A percentile compares a stretch with the other conserved stretches of the same genome.
These are phyloP conservation scores for Lineolata rhizophorae DNA, from an alignment of 495 filamentous ascomycete species.

Conservation along the genomic window DNA sequence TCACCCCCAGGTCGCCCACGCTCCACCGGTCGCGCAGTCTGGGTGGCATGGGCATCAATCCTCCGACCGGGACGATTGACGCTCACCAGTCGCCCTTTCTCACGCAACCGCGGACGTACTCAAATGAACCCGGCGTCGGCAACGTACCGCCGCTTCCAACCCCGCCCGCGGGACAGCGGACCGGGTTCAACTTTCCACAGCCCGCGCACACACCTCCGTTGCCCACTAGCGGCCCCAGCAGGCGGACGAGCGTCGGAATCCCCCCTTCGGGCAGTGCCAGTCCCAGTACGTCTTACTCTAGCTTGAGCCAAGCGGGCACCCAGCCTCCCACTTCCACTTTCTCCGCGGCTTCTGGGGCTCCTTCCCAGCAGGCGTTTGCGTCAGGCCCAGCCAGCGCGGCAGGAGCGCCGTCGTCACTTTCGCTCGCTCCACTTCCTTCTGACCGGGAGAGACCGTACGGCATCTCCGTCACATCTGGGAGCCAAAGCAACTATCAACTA, in stretches of 20 bases:
- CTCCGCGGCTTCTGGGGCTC: too few species aligned
- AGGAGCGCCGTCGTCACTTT: too few species aligned
- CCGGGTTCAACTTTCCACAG: constrained; percentile 7
- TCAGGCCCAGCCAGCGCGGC: too few species aligned
- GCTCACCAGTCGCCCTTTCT: constrained; percentile 16
- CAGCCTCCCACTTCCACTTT: too few species aligned
- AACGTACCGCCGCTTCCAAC: constrained; percentile 14
- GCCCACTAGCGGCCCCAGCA: constrained; percentile 2
- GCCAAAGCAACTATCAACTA: constrained; percentile 18
- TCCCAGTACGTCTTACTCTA: constrained; percentile 11
- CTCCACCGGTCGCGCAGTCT: constrained; percentile 16
- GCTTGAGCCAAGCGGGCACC: constrained; percentile 7
- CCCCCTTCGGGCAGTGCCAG: constrained; percentile 8
- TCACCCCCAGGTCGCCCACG: constrained; percentile 16
- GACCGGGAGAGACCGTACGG: too few species aligned
- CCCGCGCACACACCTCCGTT: constrained; percentile 4
- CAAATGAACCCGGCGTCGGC: constrained; percentile 10
- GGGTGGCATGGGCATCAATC: constrained; percentile 7
- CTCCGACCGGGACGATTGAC: constrained; percentile 16
- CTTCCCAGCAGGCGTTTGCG: too few species aligned
- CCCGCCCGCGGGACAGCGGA: constrained; percentile 7
- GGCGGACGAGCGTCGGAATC: constrained; percentile 1
- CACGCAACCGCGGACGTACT: constrained; percentile 8
- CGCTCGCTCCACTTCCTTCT: too few species aligned
- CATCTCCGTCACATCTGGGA: too few species aligned